Evolutionary conservation across 1,284 basidiomycete species (phyloP).

Genomic region (Spongiforma sp.): DNA sequence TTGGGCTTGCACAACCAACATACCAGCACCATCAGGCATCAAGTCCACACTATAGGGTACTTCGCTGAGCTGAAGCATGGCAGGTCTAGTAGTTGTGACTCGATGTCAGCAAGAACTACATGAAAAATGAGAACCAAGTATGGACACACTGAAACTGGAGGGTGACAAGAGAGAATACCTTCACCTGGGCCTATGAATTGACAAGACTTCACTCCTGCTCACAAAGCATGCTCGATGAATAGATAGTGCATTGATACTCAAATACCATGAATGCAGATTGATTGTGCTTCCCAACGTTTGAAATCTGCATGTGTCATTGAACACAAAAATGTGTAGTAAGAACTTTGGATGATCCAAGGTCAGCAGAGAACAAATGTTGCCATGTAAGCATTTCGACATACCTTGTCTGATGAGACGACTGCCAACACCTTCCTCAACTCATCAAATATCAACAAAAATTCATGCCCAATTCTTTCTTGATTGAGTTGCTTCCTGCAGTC

Average conservation of each 20-base stretch:
- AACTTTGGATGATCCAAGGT: constrained; percentile 15
- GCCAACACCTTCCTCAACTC: constrained; percentile 53
- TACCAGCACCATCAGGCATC: constrained; percentile 58
- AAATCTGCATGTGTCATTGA: constrained; percentile 46
- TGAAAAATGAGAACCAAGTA: too few relatives aligned
- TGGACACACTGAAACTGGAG: constrained; percentile 54
- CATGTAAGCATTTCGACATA: constrained; percentile 16
- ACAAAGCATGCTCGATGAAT: constrained; percentile 43
- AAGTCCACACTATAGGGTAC: constrained; percentile 33
- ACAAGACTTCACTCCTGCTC: constrained; percentile 43
- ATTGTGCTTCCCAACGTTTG: constrained; percentile 43
- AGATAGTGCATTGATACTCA: constrained; percentile 14
- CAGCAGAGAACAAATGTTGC: neutral
- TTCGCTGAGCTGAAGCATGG: constrained; percentile 22
- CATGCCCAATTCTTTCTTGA: constrained; percentile 49
- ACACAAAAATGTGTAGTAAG: constrained; percentile 48
- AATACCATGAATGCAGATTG: constrained; percentile 51
- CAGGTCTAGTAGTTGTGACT: too few relatives aligned
- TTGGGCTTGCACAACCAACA: constrained; percentile 41
- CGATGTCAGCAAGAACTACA: too few relatives aligned
- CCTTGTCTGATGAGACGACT: constrained; percentile 48
- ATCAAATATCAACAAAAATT: constrained; percentile 51
- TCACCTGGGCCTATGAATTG: constrained; percentile 41
- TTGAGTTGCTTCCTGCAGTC: constrained; percentile 41
- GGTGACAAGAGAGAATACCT: constrained; percentile 53